Percentiles rank a stretch among this genome's conserved stretches.
Conservation (phyloP, 805 yeast species). For the Komagataella mondaviorum region DNA sequence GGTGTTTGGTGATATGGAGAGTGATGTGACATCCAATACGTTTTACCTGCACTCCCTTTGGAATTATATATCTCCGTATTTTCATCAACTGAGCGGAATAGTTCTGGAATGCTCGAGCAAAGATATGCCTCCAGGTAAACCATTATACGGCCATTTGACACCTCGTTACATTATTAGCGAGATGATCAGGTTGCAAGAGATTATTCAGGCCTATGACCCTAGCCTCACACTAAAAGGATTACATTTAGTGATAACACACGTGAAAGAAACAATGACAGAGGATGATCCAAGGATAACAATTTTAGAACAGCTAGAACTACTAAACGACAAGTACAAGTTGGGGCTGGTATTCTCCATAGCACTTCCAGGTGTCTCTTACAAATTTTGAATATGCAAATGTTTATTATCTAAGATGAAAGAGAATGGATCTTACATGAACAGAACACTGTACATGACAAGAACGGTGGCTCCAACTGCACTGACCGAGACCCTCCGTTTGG, state of each 20-base stretch:
- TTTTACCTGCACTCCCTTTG: conserved; percentile 34
- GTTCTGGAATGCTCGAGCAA: conserved; percentile 69
- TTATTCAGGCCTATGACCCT: conserved; percentile 9
- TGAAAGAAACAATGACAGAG: conserved; percentile 26
- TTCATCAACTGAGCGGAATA: conserved; percentile 36
- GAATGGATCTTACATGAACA: neutral
- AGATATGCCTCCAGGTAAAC: conserved; percentile 26
- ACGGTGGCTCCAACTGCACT: neutral
- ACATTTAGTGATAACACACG: conserved; percentile 37
- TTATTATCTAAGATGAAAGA: neutral
- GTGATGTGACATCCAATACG: conserved; percentile 35
- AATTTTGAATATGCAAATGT: neutral
- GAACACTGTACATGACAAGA: neutral
- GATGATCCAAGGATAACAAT: conserved; percentile 48
- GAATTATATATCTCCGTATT: conserved; percentile 34
- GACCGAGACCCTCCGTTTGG: neutral
- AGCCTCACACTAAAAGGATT: conserved; percentile 25
- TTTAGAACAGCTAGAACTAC: conserved; percentile 29
- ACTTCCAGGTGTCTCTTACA: conserved; percentile 38
- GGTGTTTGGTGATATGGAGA: conserved; percentile 78
- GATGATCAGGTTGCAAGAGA: conserved; percentile 19
- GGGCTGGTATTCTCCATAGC: conserved; percentile 37
- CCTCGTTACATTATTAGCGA: conserved; percentile 53
- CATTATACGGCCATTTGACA: conserved; percentile 70
- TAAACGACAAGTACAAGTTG: conserved; percentile 22